phyloP scores from a whole-genome alignment of 2,329 filamentous ascomycete genomes.

The Penicillium sp. region DNA sequence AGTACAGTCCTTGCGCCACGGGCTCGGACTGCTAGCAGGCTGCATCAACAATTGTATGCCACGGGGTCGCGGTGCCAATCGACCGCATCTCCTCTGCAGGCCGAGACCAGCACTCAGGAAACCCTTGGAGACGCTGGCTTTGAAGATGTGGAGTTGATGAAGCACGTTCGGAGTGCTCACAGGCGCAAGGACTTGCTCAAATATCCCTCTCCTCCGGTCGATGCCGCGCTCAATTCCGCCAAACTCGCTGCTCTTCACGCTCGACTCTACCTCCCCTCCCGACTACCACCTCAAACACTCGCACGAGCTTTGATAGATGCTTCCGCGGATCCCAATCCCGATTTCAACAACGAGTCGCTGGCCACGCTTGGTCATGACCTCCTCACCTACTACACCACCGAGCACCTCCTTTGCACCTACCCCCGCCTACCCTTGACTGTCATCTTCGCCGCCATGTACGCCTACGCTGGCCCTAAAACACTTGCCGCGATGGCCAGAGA shows the following conservation, averaged over 20 bases:
- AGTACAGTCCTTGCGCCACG: slow-evolving; percentile 52
- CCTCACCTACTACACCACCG: slow-evolving; percentile 83
- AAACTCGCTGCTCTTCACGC: slow-evolving; percentile 93
- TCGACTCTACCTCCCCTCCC: slow-evolving; percentile 77
- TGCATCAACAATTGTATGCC: slow-evolving; percentile 40
- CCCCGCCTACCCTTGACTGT: slow-evolving; percentile 89
- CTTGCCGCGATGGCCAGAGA: slow-evolving; percentile 73
- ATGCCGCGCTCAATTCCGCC: slow-evolving; percentile 69
- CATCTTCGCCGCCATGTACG: slow-evolving; percentile 80
- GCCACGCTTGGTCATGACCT: slow-evolving; percentile 79
- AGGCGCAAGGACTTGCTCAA: slow-evolving; percentile 41
- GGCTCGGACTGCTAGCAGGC: slow-evolving; percentile 44
- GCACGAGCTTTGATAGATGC: slow-evolving; percentile 82
- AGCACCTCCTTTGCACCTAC: slow-evolving; percentile 85
- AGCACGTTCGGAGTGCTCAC: slow-evolving; percentile 26
- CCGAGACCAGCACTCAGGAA: slow-evolving; percentile 25
- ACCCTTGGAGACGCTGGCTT: slow-evolving; percentile 32
- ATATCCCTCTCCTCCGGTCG: slow-evolving; percentile 71
- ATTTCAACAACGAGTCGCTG: slow-evolving; percentile 87
- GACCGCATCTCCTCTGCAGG: slow-evolving; percentile 34
- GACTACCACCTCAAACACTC: slow-evolving; percentile 82
- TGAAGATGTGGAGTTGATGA: slow-evolving; percentile 27
- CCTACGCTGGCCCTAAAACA: slow-evolving; percentile 75
- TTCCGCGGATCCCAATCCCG: slow-evolving; percentile 75
- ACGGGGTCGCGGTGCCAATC: slow-evolving; percentile 45